Conservation (phyloP, 2,329 filamentous ascomycete species). For the Trichocomaceae sp. region DNA sequence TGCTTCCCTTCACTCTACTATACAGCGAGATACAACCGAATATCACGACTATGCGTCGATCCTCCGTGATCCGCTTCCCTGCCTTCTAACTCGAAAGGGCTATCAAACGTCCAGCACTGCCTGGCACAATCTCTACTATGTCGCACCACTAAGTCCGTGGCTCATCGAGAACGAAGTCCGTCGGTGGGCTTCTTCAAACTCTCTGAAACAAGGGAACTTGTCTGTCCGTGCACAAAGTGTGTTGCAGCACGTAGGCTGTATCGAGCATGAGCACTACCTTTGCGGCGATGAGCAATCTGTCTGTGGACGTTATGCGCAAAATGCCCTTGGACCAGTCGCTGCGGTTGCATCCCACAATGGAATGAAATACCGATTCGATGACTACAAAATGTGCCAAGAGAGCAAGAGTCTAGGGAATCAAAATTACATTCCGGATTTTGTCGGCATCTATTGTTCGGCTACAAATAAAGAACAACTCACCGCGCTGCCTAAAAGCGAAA, state of each 20-base stretch:
- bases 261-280: neutral
- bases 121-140: neutral
- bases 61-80: neutral
- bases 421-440: neutral
- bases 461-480: neutral
- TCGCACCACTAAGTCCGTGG: neutral
- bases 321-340: neutral
- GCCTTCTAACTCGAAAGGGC: neutral
- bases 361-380: neutral
- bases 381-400: neutral
- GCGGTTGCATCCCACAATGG: neutral
- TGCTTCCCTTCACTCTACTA: neutral
- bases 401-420: neutral
- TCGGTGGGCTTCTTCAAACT: neutral
- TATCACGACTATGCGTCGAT: neutral
- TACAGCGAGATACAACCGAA: neutral
- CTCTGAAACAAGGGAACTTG: neutral
- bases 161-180: neutral
- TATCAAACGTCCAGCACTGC: neutral
- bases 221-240: neutral
- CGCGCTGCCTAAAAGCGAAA: neutral
- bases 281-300: neutral
- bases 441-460: neutral
- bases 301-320: neutral
- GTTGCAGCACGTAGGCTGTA: neutral